Conservation (phyloP, 495 filamentous ascomycete species). For the Hypoxylon crocopeplum region DNA sequence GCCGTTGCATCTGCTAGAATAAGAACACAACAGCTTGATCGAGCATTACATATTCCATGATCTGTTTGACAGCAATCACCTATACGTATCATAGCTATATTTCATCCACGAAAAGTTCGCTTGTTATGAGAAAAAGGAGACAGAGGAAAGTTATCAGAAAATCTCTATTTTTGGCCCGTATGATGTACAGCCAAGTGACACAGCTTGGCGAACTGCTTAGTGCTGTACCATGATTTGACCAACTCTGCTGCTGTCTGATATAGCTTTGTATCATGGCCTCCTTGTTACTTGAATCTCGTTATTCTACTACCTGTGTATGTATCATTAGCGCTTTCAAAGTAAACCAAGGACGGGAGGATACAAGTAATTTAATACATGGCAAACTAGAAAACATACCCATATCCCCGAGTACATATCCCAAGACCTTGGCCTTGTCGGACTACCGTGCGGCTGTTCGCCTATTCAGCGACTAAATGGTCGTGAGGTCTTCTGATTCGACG, state of each 20-base stretch:
- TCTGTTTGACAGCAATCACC: too few species aligned
- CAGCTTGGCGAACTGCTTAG: slow-evolving; percentile 12
- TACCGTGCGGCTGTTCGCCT: slow-evolving; percentile 1
- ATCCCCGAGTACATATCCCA: neutral
- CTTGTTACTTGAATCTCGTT: neutral
- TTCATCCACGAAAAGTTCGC: too few species aligned
- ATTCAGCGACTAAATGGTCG: neutral
- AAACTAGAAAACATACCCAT: neutral
- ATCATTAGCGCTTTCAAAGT: too few species aligned
- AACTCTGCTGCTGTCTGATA: neutral
- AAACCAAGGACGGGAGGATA: too few species aligned
- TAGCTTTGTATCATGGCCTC: neutral
- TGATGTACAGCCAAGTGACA: slow-evolving; percentile 15
- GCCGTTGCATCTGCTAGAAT: too few species aligned
- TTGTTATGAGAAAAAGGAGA: too few species aligned
- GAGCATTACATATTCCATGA: too few species aligned
- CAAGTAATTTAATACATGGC: too few species aligned
- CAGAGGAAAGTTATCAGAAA: too few species aligned
- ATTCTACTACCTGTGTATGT: too few species aligned
- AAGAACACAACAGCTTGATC: too few species aligned
- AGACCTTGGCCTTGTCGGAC: slow-evolving; percentile 10
- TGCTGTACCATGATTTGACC: neutral
- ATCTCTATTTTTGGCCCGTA: slow-evolving; percentile 13
- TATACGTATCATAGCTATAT: too few species aligned
- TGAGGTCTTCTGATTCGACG: slow-evolving; percentile 13